Conservation (phyloP, 2,329 filamentous ascomycete genomes). For the Fragosphaeria purpurea region DNA sequence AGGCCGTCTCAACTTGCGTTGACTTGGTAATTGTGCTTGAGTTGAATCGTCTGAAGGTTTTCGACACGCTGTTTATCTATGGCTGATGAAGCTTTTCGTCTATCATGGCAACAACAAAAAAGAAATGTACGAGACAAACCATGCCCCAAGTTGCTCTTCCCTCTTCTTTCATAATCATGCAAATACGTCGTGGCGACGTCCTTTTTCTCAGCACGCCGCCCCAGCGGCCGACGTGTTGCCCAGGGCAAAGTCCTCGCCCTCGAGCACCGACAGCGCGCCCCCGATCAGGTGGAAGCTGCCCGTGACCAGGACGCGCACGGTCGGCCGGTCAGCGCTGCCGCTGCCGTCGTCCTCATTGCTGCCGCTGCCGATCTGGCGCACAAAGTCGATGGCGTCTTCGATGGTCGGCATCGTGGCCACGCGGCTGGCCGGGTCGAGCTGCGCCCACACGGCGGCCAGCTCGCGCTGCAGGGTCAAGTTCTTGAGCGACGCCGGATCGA, state of each 20-base stretch:
- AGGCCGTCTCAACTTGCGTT: no score
- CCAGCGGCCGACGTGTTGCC: not conserved
- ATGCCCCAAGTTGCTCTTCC: no score
- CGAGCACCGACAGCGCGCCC: slow-evolving; percentile 22
- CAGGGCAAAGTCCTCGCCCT: slow-evolving; percentile 10
- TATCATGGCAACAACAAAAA: no score
- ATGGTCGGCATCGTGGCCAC: slow-evolving; percentile 41
- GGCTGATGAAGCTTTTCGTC: no score
- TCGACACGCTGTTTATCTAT: no score
- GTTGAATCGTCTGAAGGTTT: no score
- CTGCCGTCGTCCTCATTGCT: not conserved
- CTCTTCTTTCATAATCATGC: no score
- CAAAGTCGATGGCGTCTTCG: slow-evolving; percentile 41
- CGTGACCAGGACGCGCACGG: slow-evolving; percentile 28
- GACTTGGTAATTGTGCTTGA: no score
- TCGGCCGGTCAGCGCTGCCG: not conserved
- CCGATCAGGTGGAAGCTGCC: slow-evolving; percentile 40
- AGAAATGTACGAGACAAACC: no score
- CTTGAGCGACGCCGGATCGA: slow-evolving; percentile 39
- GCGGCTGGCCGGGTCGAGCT: slow-evolving; percentile 33
- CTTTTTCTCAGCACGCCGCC: no score
- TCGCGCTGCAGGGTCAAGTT: slow-evolving; percentile 40
- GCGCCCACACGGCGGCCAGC: slow-evolving; percentile 40
- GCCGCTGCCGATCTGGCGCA: slow-evolving; percentile 6
- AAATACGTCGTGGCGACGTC: no score